phyloP scores from a whole-genome alignment of 2,329 filamentous ascomycete species.

The Xylariales sp. region DNA sequence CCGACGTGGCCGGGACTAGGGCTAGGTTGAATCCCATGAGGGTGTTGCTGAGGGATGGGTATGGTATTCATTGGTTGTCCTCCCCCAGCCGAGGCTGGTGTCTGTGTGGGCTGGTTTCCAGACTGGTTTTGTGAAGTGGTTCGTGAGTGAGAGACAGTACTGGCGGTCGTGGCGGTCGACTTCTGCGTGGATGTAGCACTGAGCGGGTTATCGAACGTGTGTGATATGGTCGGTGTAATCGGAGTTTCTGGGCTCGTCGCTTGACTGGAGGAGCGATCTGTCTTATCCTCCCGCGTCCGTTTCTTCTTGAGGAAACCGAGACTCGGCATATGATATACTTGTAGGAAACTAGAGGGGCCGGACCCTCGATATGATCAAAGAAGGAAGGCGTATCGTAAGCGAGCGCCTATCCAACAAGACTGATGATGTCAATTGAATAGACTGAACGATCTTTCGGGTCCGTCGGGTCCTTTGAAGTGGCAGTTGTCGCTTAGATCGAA shows the following conservation, averaged over 20 bases:
- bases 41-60: constrained; percentile 26
- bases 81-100: constrained; percentile 25
- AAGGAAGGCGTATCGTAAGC: not conserved
- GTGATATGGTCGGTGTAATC: constrained; percentile 49
- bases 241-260: constrained; percentile 60
- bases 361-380: constrained; percentile 13
- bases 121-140: constrained; percentile 10
- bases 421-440: too few species aligned
- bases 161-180: constrained; percentile 10
- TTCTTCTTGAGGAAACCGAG: constrained; percentile 98
- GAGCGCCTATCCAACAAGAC: not conserved
- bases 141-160: constrained; percentile 16
- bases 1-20: constrained; percentile 24
- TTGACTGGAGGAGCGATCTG: constrained; percentile 63
- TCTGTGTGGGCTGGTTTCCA: constrained; percentile 18
- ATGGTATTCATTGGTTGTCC: constrained; percentile 27
- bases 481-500: not conserved
- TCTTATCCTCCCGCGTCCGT: constrained; percentile 86
- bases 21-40: constrained; percentile 39
- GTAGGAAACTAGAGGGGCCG: constrained; percentile 22
- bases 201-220: constrained; percentile 43
- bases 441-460: too few species aligned
- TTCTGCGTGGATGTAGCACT: constrained; percentile 28
- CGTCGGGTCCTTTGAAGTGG: too few species aligned
- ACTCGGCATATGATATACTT: constrained; percentile 68